Base-by-base conservation (phyloP, 1,139 yeast genomes). In the Blastobotrys buckinghamii region DNA sequence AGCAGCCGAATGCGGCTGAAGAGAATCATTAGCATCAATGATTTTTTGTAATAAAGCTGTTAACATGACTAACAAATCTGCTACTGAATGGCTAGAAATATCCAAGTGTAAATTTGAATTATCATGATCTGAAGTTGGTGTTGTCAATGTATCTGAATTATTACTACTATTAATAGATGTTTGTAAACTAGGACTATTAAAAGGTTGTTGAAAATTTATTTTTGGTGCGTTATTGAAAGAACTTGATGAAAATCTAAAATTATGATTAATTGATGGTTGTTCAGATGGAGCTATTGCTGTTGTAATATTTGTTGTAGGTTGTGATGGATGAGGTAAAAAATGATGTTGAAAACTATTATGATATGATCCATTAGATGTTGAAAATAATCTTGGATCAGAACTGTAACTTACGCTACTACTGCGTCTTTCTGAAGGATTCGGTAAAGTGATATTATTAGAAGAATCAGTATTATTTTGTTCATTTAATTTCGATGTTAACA, bases 1-100 rank as follows among this genome's bases (percentile, higher is more conserved):
- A 6, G 32, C 32, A 6, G n/a, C 32, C 62, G 81, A 85, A 55
- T 81, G 82, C 2, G 90, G 88, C 60, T 84, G 89, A 35, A 87
- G 70, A 45, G 80, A 75, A 65, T 92, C 98, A 67, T 92, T 92
- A n/a, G 96, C 90, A 60, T 85, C 94, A 42, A 90, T 84, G 42
- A 92, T 89, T 63, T 86, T 87, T 54, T 87, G 87, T 45, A 92
- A 72, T 44, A 90, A 72, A 29, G 95, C 84, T 24, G 96, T 80
- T 42, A 92, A 74, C 97, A 92, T 90, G 48, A 81, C 66, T 42
- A 92, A 75, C 32, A 92, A 75, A 55, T 86, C 94, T 51, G 84
- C 79, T 1, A 86, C 89, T 0, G 96, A 90, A 62, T 82, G 87
- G 42, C 82, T 86, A 15, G 88, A 90, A 48, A 90, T 86, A 63